Evolutionary conservation across 768 basidiomycete species (phyloP).

Genomic region (Auricularia sp.): DNA sequence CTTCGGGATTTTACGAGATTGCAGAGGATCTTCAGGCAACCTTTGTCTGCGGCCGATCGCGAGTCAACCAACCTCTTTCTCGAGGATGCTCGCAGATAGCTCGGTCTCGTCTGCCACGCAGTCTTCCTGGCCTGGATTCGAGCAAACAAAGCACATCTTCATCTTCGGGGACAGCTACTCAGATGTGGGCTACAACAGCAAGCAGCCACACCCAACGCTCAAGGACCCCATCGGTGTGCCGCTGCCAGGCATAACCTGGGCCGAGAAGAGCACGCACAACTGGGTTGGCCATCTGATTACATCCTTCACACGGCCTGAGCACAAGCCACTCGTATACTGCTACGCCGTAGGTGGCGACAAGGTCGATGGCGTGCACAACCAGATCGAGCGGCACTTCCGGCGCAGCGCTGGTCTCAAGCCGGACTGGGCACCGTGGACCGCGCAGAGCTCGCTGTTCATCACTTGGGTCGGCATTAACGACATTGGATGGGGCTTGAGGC

Average conservation of each 20-base stretch:
- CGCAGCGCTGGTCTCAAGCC: conserved; percentile 28
- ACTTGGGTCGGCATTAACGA: conserved; percentile 48
- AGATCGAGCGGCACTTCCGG: conserved; percentile 33
- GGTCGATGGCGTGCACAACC: conserved; percentile 31
- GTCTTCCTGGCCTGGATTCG: background rate
- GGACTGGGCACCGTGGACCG: conserved; percentile 32
- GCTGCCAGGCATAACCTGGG: conserved; percentile 42
- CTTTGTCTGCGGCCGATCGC: too few species aligned
- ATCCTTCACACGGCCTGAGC: conserved; percentile 23
- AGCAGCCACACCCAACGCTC: conserved; percentile 24
- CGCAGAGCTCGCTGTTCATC: conserved; percentile 38
- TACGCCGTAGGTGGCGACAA: conserved; percentile 48
- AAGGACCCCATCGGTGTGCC: conserved; percentile 37
- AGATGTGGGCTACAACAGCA: conserved; percentile 24
- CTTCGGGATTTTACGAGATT: too few species aligned
- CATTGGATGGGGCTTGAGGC: conserved; percentile 22
- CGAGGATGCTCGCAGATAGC: too few species aligned
- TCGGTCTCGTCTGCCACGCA: too few species aligned
- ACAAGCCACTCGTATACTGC: conserved; percentile 40
- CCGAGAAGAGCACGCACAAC: conserved; percentile 38
- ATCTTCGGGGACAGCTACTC: conserved; percentile 47
- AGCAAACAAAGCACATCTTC: background rate
- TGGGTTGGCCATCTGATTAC: conserved; percentile 56
- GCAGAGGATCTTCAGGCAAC: too few species aligned
- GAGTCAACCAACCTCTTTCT: too few species aligned